Percentiles rank a stretch among this genome's conserved stretches.
phyloP scores from a whole-genome alignment of 768 basidiomycete genomes.

The Lenzites betulinus region DNA sequence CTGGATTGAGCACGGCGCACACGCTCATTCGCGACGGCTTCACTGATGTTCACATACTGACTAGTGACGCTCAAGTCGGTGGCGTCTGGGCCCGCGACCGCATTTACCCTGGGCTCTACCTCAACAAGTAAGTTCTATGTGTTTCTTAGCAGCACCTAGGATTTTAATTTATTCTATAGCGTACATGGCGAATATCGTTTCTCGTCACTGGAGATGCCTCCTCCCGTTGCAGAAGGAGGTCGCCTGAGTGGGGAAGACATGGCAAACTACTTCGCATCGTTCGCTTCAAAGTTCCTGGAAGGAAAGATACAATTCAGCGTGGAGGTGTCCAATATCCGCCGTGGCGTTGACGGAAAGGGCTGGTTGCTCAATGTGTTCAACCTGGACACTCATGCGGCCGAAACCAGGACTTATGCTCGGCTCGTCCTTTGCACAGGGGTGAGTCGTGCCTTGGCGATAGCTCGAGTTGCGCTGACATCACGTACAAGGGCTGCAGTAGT shows the following conservation, averaged over 20 bases:
- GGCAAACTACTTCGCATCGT: slow-evolving; percentile 56
- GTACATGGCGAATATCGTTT: slow-evolving; percentile 67
- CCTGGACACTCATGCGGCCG: slow-evolving; percentile 30
- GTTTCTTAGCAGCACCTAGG: slow-evolving; percentile 43
- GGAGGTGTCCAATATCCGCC: slow-evolving; percentile 49
- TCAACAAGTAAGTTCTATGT: slow-evolving; percentile 51
- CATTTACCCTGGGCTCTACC: no score
- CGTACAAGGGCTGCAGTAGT: slow-evolving; percentile 60
- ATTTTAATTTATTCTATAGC: slow-evolving; percentile 53
- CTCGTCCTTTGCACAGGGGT: slow-evolving; percentile 62
- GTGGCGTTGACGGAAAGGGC: slow-evolving; percentile 21
- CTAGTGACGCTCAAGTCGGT: slow-evolving; percentile 54
- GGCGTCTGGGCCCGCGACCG: slow-evolving; percentile 60
- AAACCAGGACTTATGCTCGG: slow-evolving; percentile 43
- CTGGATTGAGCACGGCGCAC: slow-evolving; percentile 61
- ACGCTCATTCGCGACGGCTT: slow-evolving; percentile 63
- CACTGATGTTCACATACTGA: slow-evolving; percentile 52
- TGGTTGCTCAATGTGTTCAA: slow-evolving; percentile 51
- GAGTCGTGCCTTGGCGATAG: slow-evolving; percentile 17
- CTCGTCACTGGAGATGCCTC: slow-evolving; percentile 55
- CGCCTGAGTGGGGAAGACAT: slow-evolving; percentile 57
- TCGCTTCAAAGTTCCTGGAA: slow-evolving; percentile 48
- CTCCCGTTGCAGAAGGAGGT: slow-evolving; percentile 41
- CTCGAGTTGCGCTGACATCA: background rate
- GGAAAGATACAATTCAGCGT: slow-evolving; percentile 48